Evolutionary conservation across 2,329 filamentous ascomycete species (phyloP), one percentile per base, ranked within the genome.

Genomic region (Fusarium pseudograminearum): DNA sequence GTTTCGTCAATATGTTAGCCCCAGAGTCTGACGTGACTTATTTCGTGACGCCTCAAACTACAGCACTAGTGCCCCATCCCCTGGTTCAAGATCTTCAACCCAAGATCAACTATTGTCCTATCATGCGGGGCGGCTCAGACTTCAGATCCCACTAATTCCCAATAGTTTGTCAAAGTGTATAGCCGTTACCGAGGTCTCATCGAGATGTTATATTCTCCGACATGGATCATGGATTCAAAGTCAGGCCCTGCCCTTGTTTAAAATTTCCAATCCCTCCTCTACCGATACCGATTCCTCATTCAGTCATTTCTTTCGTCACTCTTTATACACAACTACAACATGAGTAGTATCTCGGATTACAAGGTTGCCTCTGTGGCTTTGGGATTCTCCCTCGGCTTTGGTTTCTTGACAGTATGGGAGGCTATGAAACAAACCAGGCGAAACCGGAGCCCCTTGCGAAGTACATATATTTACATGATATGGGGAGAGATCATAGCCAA

Each of bases 401-500:
- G 81, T 0, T 78, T 79, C 56, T 69, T 82, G 11, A 81, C 78
- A 3, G 75, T 76, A 16, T 80, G 80, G 78, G 79, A 79, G 63
- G 82, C 80, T 6, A 75, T 79, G 40, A 81, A 80, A 65, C 82
- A 83, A 58, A 82, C 81, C 2, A 67, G 74, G n/a, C 76, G 78
- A 53, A 78, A 82, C 28, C 73, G 77, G 1, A 78, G 74, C 22
- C 77, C 77, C 0, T 42, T 77, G 1, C 74, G 78, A 26, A 80
- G 77, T 45, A 62, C 74, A 6, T 84, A 84, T 61, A 76, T 83
- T 18, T 79, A 80, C 67, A 83, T 84, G 82, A 74, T 85, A 10
- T 85, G 83, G 83, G 75, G 78, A 18, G 82, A 85, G 55, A 78
- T 83, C 7, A 6, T 76, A 2, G 80, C 80, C 14, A 83, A 81